Evolutionary conservation across 2,329 filamentous ascomycete genomes (phyloP), one percentile per base, ranked within the genome.

Genomic region (Sporothrix pseudoabietina): DNA sequence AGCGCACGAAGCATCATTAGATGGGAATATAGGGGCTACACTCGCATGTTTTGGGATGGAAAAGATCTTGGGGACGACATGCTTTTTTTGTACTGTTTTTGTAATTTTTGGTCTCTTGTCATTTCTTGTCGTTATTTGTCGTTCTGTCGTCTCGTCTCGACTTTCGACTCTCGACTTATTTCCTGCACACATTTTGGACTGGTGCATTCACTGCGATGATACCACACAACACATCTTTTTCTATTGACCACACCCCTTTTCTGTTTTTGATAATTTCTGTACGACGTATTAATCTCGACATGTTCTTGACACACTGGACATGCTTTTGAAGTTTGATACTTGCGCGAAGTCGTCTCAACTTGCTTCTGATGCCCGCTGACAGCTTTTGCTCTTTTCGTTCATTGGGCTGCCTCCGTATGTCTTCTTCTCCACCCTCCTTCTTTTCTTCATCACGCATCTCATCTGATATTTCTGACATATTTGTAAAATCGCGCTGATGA

Each of bases 181-280:
- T 26, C 26, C 2, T 26, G 8, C 41, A 14, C 44, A 49, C 44
- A 19, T 49, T 19, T 44, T 22, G 52, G 8, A 26, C 26, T 47
- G 52, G 72, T 69, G 69, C 72, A 73, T 73, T 71, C 57, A 68
- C 32, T 73, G 72, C 72, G 72, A 73, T 71, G 69, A 73, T 73
- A 73, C 72, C 72, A 71, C 63, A 61, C 30, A 39, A 39, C 30
- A 49, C 41, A 55, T 55, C 7, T 55, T 69, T 41, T n/a, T 41
- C 26, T 26, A 26, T 26, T 35, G 65, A 49, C 65, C n/a, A 6
- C 47, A 55, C 47, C 19, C 41, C 47, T 26, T 69, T 22, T 41
- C n/a, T 22, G 8, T 22, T 32, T 41, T 63, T 63, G 32, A 10
- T 16, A 63, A 41, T 55, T 14, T 30, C n/a, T n/a, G n/a, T n/a